Base-by-base conservation (phyloP, 768 basidiomycete genomes). In the Lactarius quietus region DNA sequence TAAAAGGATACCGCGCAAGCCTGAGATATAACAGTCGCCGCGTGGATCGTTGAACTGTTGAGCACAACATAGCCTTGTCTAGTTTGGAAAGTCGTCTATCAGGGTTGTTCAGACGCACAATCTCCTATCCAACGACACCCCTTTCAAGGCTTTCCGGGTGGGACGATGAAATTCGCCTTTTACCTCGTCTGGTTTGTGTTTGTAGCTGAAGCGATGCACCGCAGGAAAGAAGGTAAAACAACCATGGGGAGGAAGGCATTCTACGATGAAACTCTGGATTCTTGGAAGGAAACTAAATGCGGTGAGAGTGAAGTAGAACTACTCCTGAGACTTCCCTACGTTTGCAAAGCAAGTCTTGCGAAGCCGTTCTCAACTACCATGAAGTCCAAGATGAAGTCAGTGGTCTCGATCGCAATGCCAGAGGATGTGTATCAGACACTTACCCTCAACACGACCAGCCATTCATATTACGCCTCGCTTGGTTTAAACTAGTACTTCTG, bases 141-240 rank as follows among this genome's bases (percentile, higher is more conserved):
- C 86, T 1, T 89, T 88, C 79, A 88, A 89, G 81, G 87, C 84
- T n/a, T n/a, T n/a, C n/a, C n/a, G n/a, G 61, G 86, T 87, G 2
- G 80, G 79, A 86, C 70, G 87, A 83, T 71, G 71, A 83, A 35
- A 78, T 1, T 72, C 83, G 55, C 77, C 81, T 8, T 75, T 79
- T 3, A 81, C 80, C n/a, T n/a, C n/a, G n/a, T n/a, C n/a, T n/a
- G n/a, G n/a, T n/a, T n/a, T n/a, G n/a, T n/a, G n/a, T n/a, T n/a
- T n/a, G n/a, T n/a, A n/a, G n/a, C n/a, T n/a, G n/a, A n/a, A n/a
- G n/a, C n/a, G n/a, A n/a, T n/a, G n/a, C n/a, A n/a, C n/a, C n/a
- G n/a, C n/a, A n/a, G 7, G 54, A 73, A 73, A 43, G 75, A 83
- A 35, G 79, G 86, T 87, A 81, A 79, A 88, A 89, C 73, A 81